Evolutionary conservation across 148 eudicot genomes (phyloP).

Genomic region (Rhododendron simsii): DNA sequence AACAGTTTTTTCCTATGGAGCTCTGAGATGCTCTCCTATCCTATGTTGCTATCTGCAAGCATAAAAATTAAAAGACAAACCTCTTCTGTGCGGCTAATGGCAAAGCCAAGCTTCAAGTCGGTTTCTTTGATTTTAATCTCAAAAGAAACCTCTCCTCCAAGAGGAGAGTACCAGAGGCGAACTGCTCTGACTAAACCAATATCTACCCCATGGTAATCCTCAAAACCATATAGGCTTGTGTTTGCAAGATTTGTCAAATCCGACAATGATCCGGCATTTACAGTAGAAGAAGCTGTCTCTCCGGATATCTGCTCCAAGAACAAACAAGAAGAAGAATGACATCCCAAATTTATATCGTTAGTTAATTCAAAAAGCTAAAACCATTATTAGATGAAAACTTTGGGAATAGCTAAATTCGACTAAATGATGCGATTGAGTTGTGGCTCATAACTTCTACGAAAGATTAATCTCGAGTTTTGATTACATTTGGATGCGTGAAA

Average conservation of each 20-base stretch:
- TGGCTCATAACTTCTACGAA: background rate
- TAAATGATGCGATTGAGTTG: background rate
- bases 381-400: background rate
- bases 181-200: constrained; percentile 80
- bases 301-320: constrained; percentile 60
- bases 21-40: background rate
- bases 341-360: background rate
- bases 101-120: constrained; percentile 71
- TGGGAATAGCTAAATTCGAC: background rate
- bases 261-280: constrained; percentile 61
- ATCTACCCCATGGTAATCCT: constrained; percentile 88
- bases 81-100: constrained; percentile 74
- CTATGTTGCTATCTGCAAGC: background rate
- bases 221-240: constrained; percentile 79
- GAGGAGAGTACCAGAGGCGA: constrained; percentile 82
- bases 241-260: constrained; percentile 72
- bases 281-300: constrained; percentile 71
- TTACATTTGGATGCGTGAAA: background rate
- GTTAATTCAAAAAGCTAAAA: background rate
- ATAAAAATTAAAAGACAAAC: constrained; percentile 17
- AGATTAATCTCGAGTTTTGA: background rate
- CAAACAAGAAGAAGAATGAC: background rate
- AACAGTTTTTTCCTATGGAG: background rate
- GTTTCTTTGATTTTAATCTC: constrained; percentile 52
- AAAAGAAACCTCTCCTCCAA: constrained; percentile 51